Conservation (phyloP, 2,329 filamentous ascomycete species). For the Scorias spongiosa region DNA sequence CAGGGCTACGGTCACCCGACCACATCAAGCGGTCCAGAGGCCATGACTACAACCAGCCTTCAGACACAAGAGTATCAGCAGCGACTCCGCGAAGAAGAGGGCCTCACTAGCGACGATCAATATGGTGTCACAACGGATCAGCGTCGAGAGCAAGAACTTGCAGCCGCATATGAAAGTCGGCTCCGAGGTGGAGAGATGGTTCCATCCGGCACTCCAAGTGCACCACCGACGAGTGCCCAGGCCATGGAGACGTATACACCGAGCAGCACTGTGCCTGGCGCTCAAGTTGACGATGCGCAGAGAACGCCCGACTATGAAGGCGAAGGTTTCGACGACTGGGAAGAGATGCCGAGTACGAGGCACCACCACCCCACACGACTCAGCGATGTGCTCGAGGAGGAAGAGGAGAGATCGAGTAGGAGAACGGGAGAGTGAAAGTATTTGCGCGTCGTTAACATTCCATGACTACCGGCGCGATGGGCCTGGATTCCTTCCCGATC, state of each 20-base stretch:
- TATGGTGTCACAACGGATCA: slow-evolving; percentile 39
- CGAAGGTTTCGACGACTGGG: slow-evolving; percentile 55
- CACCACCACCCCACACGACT: slow-evolving; percentile 81
- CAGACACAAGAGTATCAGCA: slow-evolving; percentile 24
- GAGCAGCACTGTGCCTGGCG: not conserved
- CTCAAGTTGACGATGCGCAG: slow-evolving; percentile 1
- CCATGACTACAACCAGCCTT: slow-evolving; percentile 1
- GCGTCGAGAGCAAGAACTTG: slow-evolving; percentile 32
- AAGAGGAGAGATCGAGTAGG: slow-evolving; percentile 39
- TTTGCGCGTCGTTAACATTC: too few species aligned
- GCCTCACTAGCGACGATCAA: slow-evolving; percentile 30
- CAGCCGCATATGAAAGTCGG: slow-evolving; percentile 29
- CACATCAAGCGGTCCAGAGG: slow-evolving; percentile 1
- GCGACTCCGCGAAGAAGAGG: slow-evolving; percentile 22
- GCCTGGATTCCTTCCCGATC: too few species aligned
- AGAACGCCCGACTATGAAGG: slow-evolving; percentile 20
- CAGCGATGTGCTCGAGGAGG: slow-evolving; percentile 78
- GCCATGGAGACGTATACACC: slow-evolving; percentile 17
- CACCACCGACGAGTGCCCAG: slow-evolving; percentile 17
- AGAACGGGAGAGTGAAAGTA: slow-evolving; percentile 11
- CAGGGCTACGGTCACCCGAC: slow-evolving; percentile 16
- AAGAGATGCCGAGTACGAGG: slow-evolving; percentile 43
- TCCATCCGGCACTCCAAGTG: slow-evolving; percentile 16
- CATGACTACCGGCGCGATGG: too few species aligned
- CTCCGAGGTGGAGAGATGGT: slow-evolving; percentile 5